These are phyloP conservation scores for Scutellaria minor DNA, from an alignment of 257 asterid genomes.

Conservation along the genomic window DNA sequence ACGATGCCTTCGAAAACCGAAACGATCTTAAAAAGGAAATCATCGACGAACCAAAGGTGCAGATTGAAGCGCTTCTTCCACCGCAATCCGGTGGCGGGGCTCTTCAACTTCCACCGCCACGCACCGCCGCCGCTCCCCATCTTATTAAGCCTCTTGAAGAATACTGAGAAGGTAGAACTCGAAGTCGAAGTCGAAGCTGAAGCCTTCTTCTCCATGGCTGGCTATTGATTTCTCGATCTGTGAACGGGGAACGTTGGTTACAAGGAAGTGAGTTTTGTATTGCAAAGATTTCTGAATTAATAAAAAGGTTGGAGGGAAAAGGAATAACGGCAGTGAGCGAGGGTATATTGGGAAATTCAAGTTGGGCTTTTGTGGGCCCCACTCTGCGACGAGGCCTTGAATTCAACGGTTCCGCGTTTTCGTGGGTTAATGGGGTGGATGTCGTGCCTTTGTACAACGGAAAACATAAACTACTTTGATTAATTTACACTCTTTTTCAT, in stretches of 20 bases:
- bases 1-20: slow-evolving; percentile 67
- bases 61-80: slow-evolving; percentile 71
- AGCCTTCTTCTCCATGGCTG: slow-evolving; percentile 54
- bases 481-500: no score
- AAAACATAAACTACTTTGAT: background rate
- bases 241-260: slow-evolving; percentile 23
- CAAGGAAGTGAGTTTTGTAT: slow-evolving; percentile 1
- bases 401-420: slow-evolving; percentile 46
- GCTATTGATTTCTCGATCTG: background rate
- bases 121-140: slow-evolving; percentile 42
- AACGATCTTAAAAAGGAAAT: slow-evolving; percentile 64
- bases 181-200: slow-evolving; percentile 20
- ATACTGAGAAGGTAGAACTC: slow-evolving; percentile 43
- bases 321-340: slow-evolving; percentile 26
- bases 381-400: slow-evolving; percentile 21
- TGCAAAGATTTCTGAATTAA: slow-evolving; percentile 22
- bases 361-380: slow-evolving; percentile 29
- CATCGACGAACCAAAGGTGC: slow-evolving; percentile 70
- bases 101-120: slow-evolving; percentile 62
- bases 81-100: slow-evolving; percentile 55
- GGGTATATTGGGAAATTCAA: slow-evolving; percentile 25
- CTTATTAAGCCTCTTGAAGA: slow-evolving; percentile 60
- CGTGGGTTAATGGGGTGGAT: slow-evolving; percentile 40
- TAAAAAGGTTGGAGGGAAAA: slow-evolving; percentile 30
- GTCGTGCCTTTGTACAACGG: slow-evolving; percentile 35